Base-by-base conservation (phyloP, 495 filamentous ascomycete species). In the Aspergillus baeticus region DNA sequence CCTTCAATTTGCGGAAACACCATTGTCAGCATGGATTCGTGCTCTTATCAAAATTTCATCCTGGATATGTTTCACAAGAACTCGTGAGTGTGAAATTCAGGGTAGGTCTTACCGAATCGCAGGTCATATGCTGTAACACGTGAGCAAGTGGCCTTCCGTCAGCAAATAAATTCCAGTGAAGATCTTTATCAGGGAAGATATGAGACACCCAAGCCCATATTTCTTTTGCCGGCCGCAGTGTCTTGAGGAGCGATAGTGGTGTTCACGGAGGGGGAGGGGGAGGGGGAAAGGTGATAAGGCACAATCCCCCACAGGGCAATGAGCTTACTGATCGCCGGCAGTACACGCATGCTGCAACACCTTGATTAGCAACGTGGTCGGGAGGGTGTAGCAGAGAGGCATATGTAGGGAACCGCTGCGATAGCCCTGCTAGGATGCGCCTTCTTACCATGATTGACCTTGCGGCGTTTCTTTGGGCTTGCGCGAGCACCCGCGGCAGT, bases 361-460 rank as follows among this genome's bases (percentile, higher is more conserved):
- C 55, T 50, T 51, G 22, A 51, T 74, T 66, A 74, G 68, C 60
- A 52, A 64, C 58, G 51, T 60, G 58, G 65, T 68, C 67, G 63
- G 58, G 18, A 57, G 5, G 44, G 1, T 43, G 54, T 50, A 41
- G 21, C 26, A 56, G 20, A 46, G 64, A 63, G 58, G 46, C 33
- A 42, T 59, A 62, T 55, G 63, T 68, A 59, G 59, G 64, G 60
- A 63, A 46, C 54, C 60, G 59, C 64, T 59, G 54, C 57, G 51
- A 69, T 63, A 63, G 66, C 66, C 67, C 61, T 67, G 61, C 54
- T 52, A 63, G 63, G 63, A 67, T 66, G 45, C 56, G 57, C 54
- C 58, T 55, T 73, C 85, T 81, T 84, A 96, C 93, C 94, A 83
- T 99, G 95, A 84, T 97, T 98, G 66, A 99, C 94, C 81, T 99